These are phyloP conservation scores for Leccinum barrowsii DNA, from an alignment of 768 basidiomycete genomes.

Conservation along the genomic window DNA sequence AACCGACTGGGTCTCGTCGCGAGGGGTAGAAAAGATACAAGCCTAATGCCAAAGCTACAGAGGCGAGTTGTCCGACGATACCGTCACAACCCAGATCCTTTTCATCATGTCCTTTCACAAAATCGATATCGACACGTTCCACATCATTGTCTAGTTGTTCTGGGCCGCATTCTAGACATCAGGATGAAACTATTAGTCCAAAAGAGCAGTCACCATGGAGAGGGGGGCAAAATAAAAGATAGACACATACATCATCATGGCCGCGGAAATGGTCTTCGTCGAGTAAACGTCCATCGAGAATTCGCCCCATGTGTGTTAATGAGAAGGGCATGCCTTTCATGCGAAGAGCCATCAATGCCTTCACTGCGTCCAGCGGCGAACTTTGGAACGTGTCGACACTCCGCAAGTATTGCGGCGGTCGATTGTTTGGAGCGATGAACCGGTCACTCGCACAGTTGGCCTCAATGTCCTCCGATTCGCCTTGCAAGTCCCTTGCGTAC, in stretches of 20 bases:
- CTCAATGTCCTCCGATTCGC: background rate
- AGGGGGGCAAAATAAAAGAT: background rate
- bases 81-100: background rate
- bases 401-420: background rate
- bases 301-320: conserved; percentile 40
- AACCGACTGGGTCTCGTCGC: too few relatives aligned
- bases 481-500: background rate
- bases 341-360: conserved; percentile 23
- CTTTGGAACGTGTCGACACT: conserved; percentile 26
- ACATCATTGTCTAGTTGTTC: background rate
- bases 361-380: conserved; percentile 34
- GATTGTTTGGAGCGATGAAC: background rate
- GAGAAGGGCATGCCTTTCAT: conserved; percentile 39
- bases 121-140: background rate
- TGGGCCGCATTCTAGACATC: background rate
- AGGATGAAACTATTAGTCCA: background rate
- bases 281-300: conserved; percentile 30
- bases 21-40: too few relatives aligned
- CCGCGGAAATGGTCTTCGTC: conserved; percentile 6
- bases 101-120: background rate
- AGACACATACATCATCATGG: background rate
- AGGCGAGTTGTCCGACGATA: background rate
- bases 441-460: conserved; percentile 10
- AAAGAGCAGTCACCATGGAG: background rate
- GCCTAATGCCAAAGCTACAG: background rate